Evolutionary conservation across 2,329 filamentous ascomycete species (phyloP), one percentile per base, ranked within the genome.

Genomic region (Xylariaceae sp.): DNA sequence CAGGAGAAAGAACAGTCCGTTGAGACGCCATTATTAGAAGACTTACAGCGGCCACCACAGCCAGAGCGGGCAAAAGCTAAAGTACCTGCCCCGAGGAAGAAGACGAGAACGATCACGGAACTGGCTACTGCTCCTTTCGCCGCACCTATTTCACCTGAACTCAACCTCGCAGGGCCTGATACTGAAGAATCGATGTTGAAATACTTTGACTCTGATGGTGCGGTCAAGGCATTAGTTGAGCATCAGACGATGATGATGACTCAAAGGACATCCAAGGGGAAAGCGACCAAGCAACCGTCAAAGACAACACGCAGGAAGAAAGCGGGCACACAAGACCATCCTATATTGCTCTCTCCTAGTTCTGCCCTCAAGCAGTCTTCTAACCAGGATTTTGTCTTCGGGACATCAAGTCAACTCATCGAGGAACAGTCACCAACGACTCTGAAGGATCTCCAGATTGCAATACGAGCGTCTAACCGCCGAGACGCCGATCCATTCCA

Each of bases 351-450:
- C 8, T 89, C 88, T 0, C 89, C 89, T 0, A 75, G 74, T 47
- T 80, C 86, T 29, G 90, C 89, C 1, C 71, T 86, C 43, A 80
- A 80, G 50, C 79, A 86, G 61, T 80, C 87, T 11, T 76, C 80
- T 2, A 75, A 80, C 1, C 90, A 94, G 67, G 83, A 91, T 56
- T 88, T 91, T 65, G 72, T 95, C 0, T 95, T 95, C 70, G 90
- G 89, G 1, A 94, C 89, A 0, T 91, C 87, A 1, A 95, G 90
- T 68, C 90, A 95, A 68, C 73, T 95, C 29, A 86, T 85, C 11
- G 74, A 79, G 52, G 87, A 90, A 54, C 83, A 90, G 37, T 88
- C 87, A 0, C 87, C 87, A 7, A 80, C 79, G 0, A 78, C 85
- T 29, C 69, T 88, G 12, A 77, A 79, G 32, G 80, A 87, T 45